Conservation (phyloP, 2,329 filamentous ascomycete species). For the Trichoderma koningiopsis region DNA sequence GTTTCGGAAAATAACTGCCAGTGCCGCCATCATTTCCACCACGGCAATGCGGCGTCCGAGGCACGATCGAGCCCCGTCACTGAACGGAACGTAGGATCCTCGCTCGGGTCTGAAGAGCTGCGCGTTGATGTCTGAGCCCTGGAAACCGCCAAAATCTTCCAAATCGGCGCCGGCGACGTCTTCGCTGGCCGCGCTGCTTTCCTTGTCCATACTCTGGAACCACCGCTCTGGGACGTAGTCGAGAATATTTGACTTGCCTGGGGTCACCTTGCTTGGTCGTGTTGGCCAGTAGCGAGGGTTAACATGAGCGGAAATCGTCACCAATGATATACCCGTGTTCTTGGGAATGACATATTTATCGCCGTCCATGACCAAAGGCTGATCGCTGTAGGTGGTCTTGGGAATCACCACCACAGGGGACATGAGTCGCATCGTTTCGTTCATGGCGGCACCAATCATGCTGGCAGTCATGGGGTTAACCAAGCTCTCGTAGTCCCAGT, state of each 20-base stretch:
- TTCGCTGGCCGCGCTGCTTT: slow-evolving; percentile 35
- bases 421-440: slow-evolving; percentile 73
- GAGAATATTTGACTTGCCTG: slow-evolving; percentile 58
- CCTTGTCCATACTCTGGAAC: slow-evolving; percentile 50
- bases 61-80: slow-evolving; percentile 59
- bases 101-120: slow-evolving; percentile 61
- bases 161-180: slow-evolving; percentile 40
- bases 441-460: slow-evolving; percentile 74
- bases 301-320: slow-evolving; percentile 59
- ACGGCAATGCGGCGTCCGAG: slow-evolving; percentile 61
- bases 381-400: slow-evolving; percentile 61
- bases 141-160: slow-evolving; percentile 61
- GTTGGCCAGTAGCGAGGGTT: slow-evolving; percentile 75
- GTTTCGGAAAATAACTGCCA: slow-evolving; percentile 58
- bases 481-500: slow-evolving; percentile 72
- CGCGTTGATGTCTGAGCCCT: slow-evolving; percentile 62
- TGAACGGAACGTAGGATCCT: slow-evolving; percentile 62
- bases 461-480: slow-evolving; percentile 67
- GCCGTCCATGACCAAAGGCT: slow-evolving; percentile 62
- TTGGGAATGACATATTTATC: slow-evolving; percentile 60
- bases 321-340: slow-evolving; percentile 57
- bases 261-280: slow-evolving; percentile 48
- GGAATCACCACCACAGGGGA: slow-evolving; percentile 73
- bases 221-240: slow-evolving; percentile 74
- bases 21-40: slow-evolving; percentile 58